Evolutionary conservation across 805 yeast genomes (phyloP).

Genomic region (Saccharomycopsis babjevae): DNA sequence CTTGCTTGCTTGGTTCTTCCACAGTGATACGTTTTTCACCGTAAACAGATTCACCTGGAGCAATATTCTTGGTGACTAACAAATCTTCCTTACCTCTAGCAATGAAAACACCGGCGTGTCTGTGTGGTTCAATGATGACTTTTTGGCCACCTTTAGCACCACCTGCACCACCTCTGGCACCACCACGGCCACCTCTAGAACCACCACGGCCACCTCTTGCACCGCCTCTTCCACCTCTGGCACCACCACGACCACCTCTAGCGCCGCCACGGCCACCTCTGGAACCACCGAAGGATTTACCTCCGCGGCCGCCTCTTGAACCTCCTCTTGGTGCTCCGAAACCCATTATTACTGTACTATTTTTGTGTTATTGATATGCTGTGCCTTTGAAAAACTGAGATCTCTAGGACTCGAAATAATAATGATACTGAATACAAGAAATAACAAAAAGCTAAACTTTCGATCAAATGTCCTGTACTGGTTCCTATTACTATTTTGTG

Average conservation of each 20-base stretch:
- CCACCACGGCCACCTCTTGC: slow-evolving; percentile 52
- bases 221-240: slow-evolving; percentile 41
- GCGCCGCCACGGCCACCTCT: slow-evolving; percentile 42
- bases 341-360: slow-evolving; percentile 8
- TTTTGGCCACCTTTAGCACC: slow-evolving; percentile 90
- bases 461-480: not conserved
- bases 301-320: slow-evolving; percentile 21
- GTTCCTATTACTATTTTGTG: not conserved
- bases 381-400: too few relatives aligned
- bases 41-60: slow-evolving; percentile 97
- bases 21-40: slow-evolving; percentile 95
- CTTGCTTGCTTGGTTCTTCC: slow-evolving; percentile 87
- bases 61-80: slow-evolving; percentile 90
- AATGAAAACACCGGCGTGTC: slow-evolving; percentile 97
- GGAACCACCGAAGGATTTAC: slow-evolving; percentile 25
- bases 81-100: slow-evolving; percentile 99
- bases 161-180: slow-evolving; percentile 62
- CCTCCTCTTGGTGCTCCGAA: slow-evolving; percentile 31
- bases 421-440: not conserved
- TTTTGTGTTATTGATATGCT: not conserved
- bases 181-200: slow-evolving; percentile 43
- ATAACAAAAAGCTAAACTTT: not conserved
- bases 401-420: not conserved
- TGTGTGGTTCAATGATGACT: slow-evolving; percentile 96
- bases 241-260: slow-evolving; percentile 36